These are phyloP conservation scores for Cicer yamashitae DNA, from an alignment of 306 rosid genomes.

Conservation along the genomic window DNA sequence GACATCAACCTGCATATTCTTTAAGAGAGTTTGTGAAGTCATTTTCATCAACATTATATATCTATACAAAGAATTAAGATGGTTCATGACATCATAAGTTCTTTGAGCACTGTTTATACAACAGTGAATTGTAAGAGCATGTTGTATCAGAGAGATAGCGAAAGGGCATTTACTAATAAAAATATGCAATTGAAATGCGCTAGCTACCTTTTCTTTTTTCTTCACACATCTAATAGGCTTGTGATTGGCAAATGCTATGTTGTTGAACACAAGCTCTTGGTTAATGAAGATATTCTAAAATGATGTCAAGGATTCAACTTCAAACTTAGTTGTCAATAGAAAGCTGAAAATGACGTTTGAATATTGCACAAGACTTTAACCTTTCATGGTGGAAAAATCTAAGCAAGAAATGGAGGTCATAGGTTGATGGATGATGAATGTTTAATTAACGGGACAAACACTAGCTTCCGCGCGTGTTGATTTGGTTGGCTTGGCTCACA, in stretches of 20 bases:
- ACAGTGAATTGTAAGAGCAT: background rate
- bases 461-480: background rate
- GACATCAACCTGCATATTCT: constrained; percentile 33
- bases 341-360: constrained; percentile 30
- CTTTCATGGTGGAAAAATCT: constrained; percentile 1
- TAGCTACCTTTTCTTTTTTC: background rate
- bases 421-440: constrained; percentile 1
- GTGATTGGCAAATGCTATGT: constrained; percentile 34
- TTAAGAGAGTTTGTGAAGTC: background rate
- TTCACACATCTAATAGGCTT: constrained; percentile 6
- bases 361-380: constrained; percentile 19
- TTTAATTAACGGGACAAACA: constrained; percentile 16
- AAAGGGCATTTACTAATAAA: constrained; percentile 12
- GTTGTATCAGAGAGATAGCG: constrained; percentile 1
- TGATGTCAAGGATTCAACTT: background rate
- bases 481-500: background rate
- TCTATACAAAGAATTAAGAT: background rate
- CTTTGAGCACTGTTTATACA: background rate
- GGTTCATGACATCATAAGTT: constrained; percentile 27
- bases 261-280: constrained; percentile 38
- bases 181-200: background rate
- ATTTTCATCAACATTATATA: background rate
- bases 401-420: constrained; percentile 2
- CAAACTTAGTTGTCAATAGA: constrained; percentile 17
- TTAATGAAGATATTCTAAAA: constrained; percentile 12